Evolutionary conservation across 108 stramenopile genomes (phyloP), one percentile per base, ranked within the genome.

Genomic region (Pseudonitzschia pungens): DNA sequence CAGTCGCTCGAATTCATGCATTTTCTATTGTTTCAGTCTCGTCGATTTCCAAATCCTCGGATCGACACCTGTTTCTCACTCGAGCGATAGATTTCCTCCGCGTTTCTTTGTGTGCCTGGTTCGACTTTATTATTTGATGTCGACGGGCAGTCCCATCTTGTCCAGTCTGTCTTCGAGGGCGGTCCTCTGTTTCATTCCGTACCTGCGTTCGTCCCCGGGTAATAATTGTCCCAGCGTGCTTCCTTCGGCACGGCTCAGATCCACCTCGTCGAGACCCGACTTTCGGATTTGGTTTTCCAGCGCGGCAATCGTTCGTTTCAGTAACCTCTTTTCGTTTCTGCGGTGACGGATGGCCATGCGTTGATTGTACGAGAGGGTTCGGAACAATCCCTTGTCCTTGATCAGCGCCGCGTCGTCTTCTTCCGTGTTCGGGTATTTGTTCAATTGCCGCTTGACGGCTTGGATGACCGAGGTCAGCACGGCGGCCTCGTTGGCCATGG

Each of bases 281-380:
- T 80, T 78, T 15, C 71, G 53, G 41, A 92, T 84, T 64, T 95
- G 91, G 62, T 89, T 89, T 78, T 93, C 90, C 54, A 93, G 66
- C 8, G 96, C 96, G 11, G 93, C 93, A 74, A 96, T 86, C 31
- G 96, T 96, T 53, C 92, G 79, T 77, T 91, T 90, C 53, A 96
- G 75, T 58, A 96, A 72, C n/a, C 96, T 74, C 78, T 96, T 94
- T 73, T 96, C 96, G 70, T 93, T 94, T 22, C 91, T 78, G 31
- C 92, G 78, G 69, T 94, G 93, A 48, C 93, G 84, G 6, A 92
- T 81, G 12, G 93, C 96, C 96, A 96, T 96, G 44, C 96, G 83
- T 71, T 93, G 90, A 72, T 92, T 89, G 80, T 92, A 92, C 26
- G 80, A 83, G 32, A 96, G 69, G 5, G 90, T 68, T 26, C 87